phyloP scores from a whole-genome alignment of 2,329 filamentous ascomycete genomes.

The Chaetomiaceae sp. region DNA sequence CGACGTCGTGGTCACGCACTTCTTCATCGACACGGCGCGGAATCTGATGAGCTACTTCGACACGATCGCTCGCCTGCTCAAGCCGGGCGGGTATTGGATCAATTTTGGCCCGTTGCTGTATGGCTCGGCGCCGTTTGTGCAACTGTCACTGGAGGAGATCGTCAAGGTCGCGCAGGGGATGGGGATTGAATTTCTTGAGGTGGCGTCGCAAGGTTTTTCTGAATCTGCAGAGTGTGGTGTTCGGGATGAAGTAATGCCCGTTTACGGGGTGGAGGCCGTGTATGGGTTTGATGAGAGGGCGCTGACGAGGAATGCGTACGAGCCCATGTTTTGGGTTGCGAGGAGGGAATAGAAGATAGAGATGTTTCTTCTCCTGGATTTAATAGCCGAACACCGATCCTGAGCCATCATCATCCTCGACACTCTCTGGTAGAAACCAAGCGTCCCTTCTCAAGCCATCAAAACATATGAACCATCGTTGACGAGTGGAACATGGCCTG shows the following conservation, averaged over 20 bases:
- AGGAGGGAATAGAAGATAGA: neutral
- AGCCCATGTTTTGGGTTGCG: slow-evolving; percentile 52
- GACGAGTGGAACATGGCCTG: no score
- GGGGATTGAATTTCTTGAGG: slow-evolving; percentile 45
- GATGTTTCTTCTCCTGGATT: no score
- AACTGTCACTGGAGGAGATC: slow-evolving; percentile 51
- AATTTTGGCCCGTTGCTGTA: slow-evolving; percentile 54
- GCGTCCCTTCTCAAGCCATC: no score
- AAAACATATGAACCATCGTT: no score
- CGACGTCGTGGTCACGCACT: slow-evolving; percentile 51
- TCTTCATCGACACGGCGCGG: slow-evolving; percentile 57
- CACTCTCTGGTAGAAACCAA: no score
- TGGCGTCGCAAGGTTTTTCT: slow-evolving; percentile 34
- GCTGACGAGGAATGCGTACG: slow-evolving; percentile 48
- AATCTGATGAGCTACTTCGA: slow-evolving; percentile 53
- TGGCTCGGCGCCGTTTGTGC: slow-evolving; percentile 49
- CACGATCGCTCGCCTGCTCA: slow-evolving; percentile 45
- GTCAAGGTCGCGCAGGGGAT: slow-evolving; percentile 42
- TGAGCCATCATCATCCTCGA: no score
- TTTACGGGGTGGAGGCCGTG: slow-evolving; percentile 42
- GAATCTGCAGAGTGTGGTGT: no score
- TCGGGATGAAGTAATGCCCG: slow-evolving; percentile 34
- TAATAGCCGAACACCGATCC: no score
- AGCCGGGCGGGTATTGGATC: slow-evolving; percentile 47
- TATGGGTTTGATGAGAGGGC: slow-evolving; percentile 50